A percentile compares a stretch with the other conserved stretches of the same genome.
Conservation (phyloP, 371 early-diverging fungal species). For the Saksenaea vasiformis region DNA sequence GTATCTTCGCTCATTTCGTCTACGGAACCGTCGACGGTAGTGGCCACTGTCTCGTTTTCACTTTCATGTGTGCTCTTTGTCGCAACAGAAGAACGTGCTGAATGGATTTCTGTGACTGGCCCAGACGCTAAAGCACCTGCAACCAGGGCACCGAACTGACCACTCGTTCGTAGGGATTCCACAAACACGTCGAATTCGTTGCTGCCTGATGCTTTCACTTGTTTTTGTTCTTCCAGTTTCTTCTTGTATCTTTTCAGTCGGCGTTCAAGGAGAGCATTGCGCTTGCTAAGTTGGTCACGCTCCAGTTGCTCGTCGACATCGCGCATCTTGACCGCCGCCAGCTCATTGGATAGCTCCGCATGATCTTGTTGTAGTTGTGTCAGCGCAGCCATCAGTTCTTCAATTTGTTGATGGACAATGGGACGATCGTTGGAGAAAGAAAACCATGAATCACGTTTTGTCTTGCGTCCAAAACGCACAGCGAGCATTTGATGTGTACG, state of each 20-base stretch:
- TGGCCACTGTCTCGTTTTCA: neutral
- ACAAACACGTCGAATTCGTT: conserved; percentile 36
- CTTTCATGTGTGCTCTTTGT: neutral
- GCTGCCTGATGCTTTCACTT: conserved; percentile 7
- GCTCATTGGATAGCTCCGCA: conserved; percentile 41
- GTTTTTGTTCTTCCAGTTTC: conserved; percentile 21
- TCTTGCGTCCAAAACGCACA: conserved; percentile 19
- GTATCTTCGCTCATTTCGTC: neutral
- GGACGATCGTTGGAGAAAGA: conserved; percentile 1
- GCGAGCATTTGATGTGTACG: conserved; percentile 46
- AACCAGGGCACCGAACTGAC: conserved; percentile 49
- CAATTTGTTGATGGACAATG: neutral
- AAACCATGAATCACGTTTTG: neutral
- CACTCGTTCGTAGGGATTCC: conserved; percentile 37
- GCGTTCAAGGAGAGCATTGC: conserved; percentile 36
- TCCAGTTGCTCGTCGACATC: conserved; percentile 50
- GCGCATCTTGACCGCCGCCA: conserved; percentile 50
- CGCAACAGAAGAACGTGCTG: neutral
- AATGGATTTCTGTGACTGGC: neutral
- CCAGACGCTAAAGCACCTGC: conserved; percentile 32
- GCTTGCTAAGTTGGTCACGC: conserved; percentile 32
- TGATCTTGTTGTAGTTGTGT: conserved; percentile 59
- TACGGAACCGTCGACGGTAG: neutral
- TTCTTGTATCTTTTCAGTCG: conserved; percentile 39
- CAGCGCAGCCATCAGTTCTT: conserved; percentile 9